Conservation (phyloP, 2,329 filamentous ascomycete species). For the Colletotrichum salicis region DNA sequence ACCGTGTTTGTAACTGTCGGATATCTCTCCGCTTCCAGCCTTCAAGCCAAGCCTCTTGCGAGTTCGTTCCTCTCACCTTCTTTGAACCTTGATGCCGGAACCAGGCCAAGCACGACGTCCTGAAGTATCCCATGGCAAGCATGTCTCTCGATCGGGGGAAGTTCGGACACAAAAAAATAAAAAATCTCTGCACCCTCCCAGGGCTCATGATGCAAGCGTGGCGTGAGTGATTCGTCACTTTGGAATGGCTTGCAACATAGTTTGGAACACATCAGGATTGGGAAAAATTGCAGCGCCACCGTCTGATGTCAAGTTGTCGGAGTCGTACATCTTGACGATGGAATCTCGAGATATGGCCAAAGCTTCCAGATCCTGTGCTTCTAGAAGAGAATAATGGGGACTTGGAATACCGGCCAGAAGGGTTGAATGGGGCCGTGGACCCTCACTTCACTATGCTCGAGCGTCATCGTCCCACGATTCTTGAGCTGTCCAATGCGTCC, state of each 20-base stretch:
- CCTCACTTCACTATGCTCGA: slow-evolving; percentile 31
- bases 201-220: slow-evolving; percentile 33
- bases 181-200: slow-evolving; percentile 26
- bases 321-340: slow-evolving; percentile 4
- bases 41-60: not conserved
- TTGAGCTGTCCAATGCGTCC: slow-evolving; percentile 23
- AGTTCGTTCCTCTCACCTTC: slow-evolving; percentile 1
- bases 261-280: slow-evolving; percentile 5
- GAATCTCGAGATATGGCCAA: slow-evolving; percentile 34
- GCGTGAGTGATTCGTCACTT: slow-evolving; percentile 34
- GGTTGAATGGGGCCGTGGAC: slow-evolving; percentile 37
- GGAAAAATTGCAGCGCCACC: slow-evolving; percentile 11
- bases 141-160: slow-evolving; percentile 26
- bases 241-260: slow-evolving; percentile 5
- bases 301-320: slow-evolving; percentile 19
- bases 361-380: slow-evolving; percentile 34
- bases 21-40: slow-evolving; percentile 32
- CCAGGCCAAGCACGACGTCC: slow-evolving; percentile 20
- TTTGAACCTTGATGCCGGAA: slow-evolving; percentile 35
- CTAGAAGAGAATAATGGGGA: slow-evolving; percentile 38
- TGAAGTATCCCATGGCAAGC: slow-evolving; percentile 9
- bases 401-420: slow-evolving; percentile 36
- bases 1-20: slow-evolving; percentile 26
- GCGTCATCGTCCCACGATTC: slow-evolving; percentile 36
- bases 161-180: slow-evolving; percentile 32